These are phyloP conservation scores for Pachysandra terminalis DNA, from an alignment of 164 flowering plant genomes.

Conservation along the genomic window DNA sequence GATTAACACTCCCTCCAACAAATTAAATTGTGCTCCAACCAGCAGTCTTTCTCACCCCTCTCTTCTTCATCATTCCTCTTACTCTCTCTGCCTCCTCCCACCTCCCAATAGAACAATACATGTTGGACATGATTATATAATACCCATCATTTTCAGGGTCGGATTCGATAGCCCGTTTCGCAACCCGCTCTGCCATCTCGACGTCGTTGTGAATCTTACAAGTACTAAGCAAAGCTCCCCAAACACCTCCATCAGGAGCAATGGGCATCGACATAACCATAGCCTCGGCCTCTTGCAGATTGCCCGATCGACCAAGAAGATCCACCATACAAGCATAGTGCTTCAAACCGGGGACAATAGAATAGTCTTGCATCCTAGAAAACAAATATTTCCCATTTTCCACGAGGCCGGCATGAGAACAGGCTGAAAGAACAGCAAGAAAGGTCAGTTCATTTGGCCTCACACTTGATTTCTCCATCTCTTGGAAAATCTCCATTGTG, in stretches of 20 bases:
- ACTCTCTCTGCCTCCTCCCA: slow-evolving; percentile 66
- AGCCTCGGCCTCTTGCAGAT: slow-evolving; percentile 61
- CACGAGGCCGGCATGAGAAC: slow-evolving; percentile 66
- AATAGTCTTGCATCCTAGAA: slow-evolving; percentile 44
- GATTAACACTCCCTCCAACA: neutral
- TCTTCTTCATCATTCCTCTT: slow-evolving; percentile 47
- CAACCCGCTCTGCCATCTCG: slow-evolving; percentile 57
- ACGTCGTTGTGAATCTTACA: slow-evolving; percentile 53
- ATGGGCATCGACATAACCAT: slow-evolving; percentile 59
- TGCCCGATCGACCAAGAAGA: slow-evolving; percentile 71
- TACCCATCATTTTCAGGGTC: slow-evolving; percentile 80
- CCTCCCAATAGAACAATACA: slow-evolving; percentile 56
- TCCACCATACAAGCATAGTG: slow-evolving; percentile 83
- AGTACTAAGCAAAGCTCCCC: slow-evolving; percentile 71
- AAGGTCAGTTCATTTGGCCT: slow-evolving; percentile 69
- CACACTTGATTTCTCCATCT: slow-evolving; percentile 49
- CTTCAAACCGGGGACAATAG: slow-evolving; percentile 48
- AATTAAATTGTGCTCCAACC: slow-evolving; percentile 61
- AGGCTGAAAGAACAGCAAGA: slow-evolving; percentile 67
- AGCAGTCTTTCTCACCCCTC: slow-evolving; percentile 51
- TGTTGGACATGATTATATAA: slow-evolving; percentile 48
- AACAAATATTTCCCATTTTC: slow-evolving; percentile 58
- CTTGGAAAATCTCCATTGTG: slow-evolving; percentile 51
- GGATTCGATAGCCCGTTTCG: slow-evolving; percentile 47
- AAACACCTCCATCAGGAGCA: slow-evolving; percentile 68